These are phyloP conservation scores for Cladophialophora bantiana DNA, from an alignment of 2,329 filamentous ascomycete genomes.

Conservation along the genomic window DNA sequence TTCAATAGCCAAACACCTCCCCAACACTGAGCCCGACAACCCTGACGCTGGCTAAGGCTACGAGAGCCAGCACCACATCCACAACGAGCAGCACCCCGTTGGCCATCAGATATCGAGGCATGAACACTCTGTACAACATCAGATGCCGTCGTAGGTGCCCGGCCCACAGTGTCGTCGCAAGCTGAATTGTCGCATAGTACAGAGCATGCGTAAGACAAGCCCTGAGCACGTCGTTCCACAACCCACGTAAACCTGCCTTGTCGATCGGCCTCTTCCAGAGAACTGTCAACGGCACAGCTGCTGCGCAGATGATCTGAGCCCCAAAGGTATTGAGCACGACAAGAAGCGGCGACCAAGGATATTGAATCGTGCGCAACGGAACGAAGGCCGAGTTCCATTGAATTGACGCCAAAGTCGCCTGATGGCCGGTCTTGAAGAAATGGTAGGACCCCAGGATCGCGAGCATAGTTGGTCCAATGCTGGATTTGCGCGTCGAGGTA, in stretches of 20 bases:
- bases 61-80: slow-evolving; percentile 73
- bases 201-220: slow-evolving; percentile 76
- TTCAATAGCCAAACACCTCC: slow-evolving; percentile 84
- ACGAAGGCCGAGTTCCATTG: slow-evolving; percentile 98
- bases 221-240: slow-evolving; percentile 65
- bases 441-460: slow-evolving; percentile 91
- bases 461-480: slow-evolving; percentile 80
- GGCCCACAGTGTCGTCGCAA: slow-evolving; percentile 90
- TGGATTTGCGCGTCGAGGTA: slow-evolving; percentile 47
- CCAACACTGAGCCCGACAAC: slow-evolving; percentile 79
- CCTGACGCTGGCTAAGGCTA: slow-evolving; percentile 76
- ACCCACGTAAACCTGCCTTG: slow-evolving; percentile 62
- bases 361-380: slow-evolving; percentile 71
- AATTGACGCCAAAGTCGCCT: slow-evolving; percentile 83
- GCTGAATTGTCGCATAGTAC: slow-evolving; percentile 81
- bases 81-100: slow-evolving; percentile 74
- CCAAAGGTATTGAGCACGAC: slow-evolving; percentile 87
- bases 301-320: slow-evolving; percentile 81
- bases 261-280: slow-evolving; percentile 90
- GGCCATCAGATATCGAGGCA: slow-evolving; percentile 86
- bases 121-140: slow-evolving; percentile 96
- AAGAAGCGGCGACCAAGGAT: slow-evolving; percentile 87
- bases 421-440: slow-evolving; percentile 98
- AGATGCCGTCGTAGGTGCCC: slow-evolving; percentile 86
- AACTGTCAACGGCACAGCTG: slow-evolving; percentile 79